Percentiles rank a stretch among this genome's conserved stretches.
Evolutionary conservation across 805 yeast species (phyloP).

Genomic region (Candida sithepensis): DNA sequence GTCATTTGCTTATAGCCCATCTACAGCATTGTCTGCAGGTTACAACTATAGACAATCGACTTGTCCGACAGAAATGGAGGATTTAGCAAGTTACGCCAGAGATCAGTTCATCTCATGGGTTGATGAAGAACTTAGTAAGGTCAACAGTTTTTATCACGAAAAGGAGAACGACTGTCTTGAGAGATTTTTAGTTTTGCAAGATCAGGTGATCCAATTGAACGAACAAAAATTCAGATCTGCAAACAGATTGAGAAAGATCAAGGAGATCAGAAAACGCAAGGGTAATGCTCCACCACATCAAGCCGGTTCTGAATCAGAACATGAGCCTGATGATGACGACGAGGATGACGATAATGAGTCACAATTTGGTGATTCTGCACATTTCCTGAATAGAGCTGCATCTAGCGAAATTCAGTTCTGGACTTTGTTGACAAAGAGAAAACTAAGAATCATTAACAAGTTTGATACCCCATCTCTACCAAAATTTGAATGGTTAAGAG

Average conservation of each 20-base stretch:
- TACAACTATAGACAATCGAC: background rate
- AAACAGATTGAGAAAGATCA: constrained; percentile 10
- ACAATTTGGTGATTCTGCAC: constrained; percentile 6
- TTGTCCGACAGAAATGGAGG: constrained; percentile 26
- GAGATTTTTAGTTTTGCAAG: constrained; percentile 59
- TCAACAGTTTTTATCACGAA: constrained; percentile 56
- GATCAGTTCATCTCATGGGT: constrained; percentile 64
- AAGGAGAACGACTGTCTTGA: constrained; percentile 59
- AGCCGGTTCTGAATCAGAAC: background rate
- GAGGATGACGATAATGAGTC: constrained; percentile 8
- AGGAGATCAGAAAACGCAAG: constrained; percentile 9
- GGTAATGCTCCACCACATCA: background rate
- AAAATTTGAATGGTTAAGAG: constrained; percentile 31
- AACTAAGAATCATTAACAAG: constrained; percentile 29
- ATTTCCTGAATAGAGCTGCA: constrained; percentile 1
- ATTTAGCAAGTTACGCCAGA: constrained; percentile 35
- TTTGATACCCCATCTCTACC: constrained; percentile 43
- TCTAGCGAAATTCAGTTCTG: constrained; percentile 15
- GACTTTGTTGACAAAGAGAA: constrained; percentile 23
- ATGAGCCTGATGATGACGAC: background rate
- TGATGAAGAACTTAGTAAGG: constrained; percentile 54
- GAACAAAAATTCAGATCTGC: constrained; percentile 42
- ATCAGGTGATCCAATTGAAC: constrained; percentile 61
- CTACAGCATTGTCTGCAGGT: background rate
- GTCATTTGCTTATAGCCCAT: constrained; percentile 9